Evolutionary conservation across 345 rosid genomes (phyloP).

Genomic region (Mangifera indica): DNA sequence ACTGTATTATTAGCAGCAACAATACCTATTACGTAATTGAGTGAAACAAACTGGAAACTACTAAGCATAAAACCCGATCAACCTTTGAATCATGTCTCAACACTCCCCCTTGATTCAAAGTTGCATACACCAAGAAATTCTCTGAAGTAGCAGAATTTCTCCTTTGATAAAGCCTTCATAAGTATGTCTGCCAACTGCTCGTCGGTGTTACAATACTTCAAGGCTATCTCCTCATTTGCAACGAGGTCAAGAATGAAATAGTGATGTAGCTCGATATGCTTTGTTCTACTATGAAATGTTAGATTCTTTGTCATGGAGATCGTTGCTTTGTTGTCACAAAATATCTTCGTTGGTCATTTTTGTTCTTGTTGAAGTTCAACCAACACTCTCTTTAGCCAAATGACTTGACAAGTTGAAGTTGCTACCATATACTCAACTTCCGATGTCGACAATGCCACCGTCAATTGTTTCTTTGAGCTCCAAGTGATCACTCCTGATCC

Average conservation of each 20-base stretch:
- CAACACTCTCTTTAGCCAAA: conserved; percentile 15
- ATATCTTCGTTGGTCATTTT: neutral
- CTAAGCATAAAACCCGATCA: too few relatives aligned
- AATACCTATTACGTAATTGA: too few relatives aligned
- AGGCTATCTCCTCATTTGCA: neutral
- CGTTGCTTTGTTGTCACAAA: neutral
- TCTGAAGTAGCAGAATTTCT: neutral
- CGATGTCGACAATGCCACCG: neutral
- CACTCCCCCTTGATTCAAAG: too few relatives aligned
- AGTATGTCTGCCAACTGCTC: neutral
- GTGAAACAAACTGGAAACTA: too few relatives aligned
- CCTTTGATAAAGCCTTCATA: neutral
- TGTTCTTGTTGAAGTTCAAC: neutral
- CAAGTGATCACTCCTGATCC: neutral
- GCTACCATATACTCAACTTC: conserved; percentile 7
- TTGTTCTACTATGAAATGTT: too few relatives aligned
- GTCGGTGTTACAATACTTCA: neutral
- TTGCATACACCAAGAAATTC: neutral
- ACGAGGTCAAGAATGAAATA: neutral
- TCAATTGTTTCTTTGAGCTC: neutral
- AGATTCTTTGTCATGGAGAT: too few relatives aligned
- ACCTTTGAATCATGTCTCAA: too few relatives aligned
- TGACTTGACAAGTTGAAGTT: neutral
- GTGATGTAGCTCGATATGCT: too few relatives aligned
- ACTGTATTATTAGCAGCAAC: too few relatives aligned